These are phyloP conservation scores for Nadsonia commutata DNA, from an alignment of 1,139 yeast genomes.

Conservation along the genomic window DNA sequence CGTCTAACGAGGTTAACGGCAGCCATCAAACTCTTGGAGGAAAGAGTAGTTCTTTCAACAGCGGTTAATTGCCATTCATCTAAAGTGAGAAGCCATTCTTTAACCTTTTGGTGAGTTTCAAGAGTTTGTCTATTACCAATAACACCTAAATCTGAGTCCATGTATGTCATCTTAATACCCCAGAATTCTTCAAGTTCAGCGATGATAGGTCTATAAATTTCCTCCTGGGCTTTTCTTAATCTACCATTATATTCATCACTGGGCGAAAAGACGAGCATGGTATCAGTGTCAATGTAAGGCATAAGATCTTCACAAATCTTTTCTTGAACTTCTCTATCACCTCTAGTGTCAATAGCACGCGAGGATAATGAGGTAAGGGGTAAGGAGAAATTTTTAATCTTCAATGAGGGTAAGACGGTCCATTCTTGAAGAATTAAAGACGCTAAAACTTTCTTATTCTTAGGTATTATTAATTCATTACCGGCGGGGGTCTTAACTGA, in stretches of 20 bases:
- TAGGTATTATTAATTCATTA: constrained; percentile 49
- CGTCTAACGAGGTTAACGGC: constrained; percentile 26
- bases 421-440: constrained; percentile 76
- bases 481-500: constrained; percentile 81
- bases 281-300: constrained; percentile 85
- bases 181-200: constrained; percentile 50
- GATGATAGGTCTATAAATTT: constrained; percentile 61
- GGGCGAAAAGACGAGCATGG: constrained; percentile 80
- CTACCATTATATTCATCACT: constrained; percentile 67
- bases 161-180: constrained; percentile 34
- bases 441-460: constrained; percentile 44
- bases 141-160: constrained; percentile 79
- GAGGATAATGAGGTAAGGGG: constrained; percentile 83
- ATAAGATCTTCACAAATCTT: constrained; percentile 28
- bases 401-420: constrained; percentile 56
- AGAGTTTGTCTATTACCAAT: constrained; percentile 62
- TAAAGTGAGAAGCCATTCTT: constrained; percentile 47
- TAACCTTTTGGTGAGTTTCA: constrained; percentile 47
- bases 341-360: constrained; percentile 53
- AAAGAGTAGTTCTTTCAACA: constrained; percentile 71
- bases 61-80: constrained; percentile 72
- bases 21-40: constrained; percentile 73
- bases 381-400: constrained; percentile 63
- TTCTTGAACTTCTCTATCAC: constrained; percentile 13
- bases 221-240: constrained; percentile 62